Conservation (phyloP, 2,329 filamentous ascomycete genomes). For the Fusarium mexicanum region DNA sequence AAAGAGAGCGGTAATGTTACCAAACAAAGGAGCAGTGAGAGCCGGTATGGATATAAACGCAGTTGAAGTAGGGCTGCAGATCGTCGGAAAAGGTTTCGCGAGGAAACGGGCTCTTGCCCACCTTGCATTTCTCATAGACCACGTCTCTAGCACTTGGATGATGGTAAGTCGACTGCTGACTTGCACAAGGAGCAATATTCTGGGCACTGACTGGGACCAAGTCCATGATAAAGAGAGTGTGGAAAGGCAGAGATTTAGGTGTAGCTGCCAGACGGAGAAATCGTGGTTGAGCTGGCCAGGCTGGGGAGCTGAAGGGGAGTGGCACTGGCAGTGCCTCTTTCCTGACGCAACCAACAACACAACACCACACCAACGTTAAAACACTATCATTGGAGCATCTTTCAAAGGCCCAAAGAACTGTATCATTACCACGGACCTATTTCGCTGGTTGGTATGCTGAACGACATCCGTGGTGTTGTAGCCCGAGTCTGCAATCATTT, state of each 20-base stretch:
- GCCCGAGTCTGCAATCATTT: fast-evolving
- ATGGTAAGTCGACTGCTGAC: not conserved
- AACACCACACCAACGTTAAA: not conserved
- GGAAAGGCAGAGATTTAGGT: not conserved
- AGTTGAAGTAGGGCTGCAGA: not conserved
- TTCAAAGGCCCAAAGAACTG: fast-evolving
- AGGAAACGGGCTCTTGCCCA: no score
- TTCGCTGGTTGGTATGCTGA: no score
- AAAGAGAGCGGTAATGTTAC: not conserved
- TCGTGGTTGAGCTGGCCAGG: not conserved
- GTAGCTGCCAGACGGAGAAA: no score
- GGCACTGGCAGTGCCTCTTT: not conserved
- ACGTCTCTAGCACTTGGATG: not conserved
- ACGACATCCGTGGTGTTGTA: fast-evolving
- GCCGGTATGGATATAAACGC: no score
- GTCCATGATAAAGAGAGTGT: fast-evolving
- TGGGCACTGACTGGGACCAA: not conserved
- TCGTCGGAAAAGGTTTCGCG: no score
- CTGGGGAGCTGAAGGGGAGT: not conserved
- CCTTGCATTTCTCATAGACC: not conserved
- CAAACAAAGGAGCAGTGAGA: not conserved
- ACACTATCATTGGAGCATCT: not conserved
- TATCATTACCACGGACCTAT: fast-evolving
- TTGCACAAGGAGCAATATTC: fast-evolving
- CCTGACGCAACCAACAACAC: not conserved